A percentile compares a stretch with the other conserved stretches of the same genome.
These are phyloP conservation scores for Lignosus rhinocerotis DNA, from an alignment of 1,284 basidiomycete genomes.

Conservation along the genomic window DNA sequence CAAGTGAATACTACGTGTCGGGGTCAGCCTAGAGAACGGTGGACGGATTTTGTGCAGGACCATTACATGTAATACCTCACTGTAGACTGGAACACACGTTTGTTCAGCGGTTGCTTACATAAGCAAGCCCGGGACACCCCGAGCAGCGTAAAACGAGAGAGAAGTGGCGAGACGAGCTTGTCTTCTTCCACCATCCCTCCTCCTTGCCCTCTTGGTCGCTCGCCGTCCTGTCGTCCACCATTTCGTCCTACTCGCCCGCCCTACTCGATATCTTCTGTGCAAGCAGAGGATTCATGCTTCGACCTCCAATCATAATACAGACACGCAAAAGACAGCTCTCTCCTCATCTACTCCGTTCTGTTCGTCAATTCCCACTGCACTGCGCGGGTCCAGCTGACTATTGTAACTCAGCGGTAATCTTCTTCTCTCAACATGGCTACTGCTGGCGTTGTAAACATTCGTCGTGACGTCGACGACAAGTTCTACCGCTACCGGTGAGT, in stretches of 20 bases:
- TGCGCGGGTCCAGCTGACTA: constrained; percentile 4
- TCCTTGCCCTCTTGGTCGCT: constrained; percentile 15
- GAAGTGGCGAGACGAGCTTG: neutral
- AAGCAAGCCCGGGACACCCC: constrained; percentile 18
- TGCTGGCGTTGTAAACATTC: constrained; percentile 89
- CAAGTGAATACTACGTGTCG: too few relatives aligned
- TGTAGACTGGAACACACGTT: constrained; percentile 15
- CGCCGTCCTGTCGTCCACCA: constrained; percentile 47
- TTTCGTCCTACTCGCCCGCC: constrained; percentile 57
- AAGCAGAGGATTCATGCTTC: constrained; percentile 88
- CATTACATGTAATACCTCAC: too few relatives aligned
- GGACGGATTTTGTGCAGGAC: too few relatives aligned
- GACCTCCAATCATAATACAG: constrained; percentile 73
- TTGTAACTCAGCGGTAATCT: constrained; percentile 46
- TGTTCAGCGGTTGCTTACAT: constrained; percentile 24
- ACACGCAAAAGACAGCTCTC: constrained; percentile 62
- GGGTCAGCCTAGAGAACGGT: too few relatives aligned
- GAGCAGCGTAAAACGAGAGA: constrained; percentile 22
- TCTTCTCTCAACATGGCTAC: constrained; percentile 73
- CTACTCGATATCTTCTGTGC: constrained; percentile 62
- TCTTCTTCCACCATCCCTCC: constrained; percentile 19
- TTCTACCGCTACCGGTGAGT: constrained; percentile 85
- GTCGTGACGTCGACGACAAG: constrained; percentile 97
- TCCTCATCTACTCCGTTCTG: constrained; percentile 59
- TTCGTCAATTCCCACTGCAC: constrained; percentile 35